These are phyloP conservation scores for Lenwebbia sp. DNA, from an alignment of 345 rosid species.

Conservation along the genomic window DNA sequence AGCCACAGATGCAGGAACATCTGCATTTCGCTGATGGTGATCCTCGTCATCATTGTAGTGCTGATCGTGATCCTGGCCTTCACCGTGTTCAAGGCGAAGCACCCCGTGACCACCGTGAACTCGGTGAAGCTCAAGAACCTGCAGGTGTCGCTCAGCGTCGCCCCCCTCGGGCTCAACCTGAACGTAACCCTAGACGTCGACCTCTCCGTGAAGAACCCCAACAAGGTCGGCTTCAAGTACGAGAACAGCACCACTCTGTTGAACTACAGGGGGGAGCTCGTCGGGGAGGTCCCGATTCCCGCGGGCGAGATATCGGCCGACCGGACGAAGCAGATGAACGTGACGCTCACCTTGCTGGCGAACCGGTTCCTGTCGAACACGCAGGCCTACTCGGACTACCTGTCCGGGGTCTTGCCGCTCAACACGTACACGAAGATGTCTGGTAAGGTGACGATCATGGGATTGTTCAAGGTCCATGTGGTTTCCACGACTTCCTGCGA, in stretches of 20 bases:
- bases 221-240: constrained; percentile 57
- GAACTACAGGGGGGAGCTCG: constrained; percentile 41
- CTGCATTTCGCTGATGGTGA: constrained; percentile 18
- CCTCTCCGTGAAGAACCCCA: constrained; percentile 53
- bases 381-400: constrained; percentile 21
- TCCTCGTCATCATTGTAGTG: constrained; percentile 15
- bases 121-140: constrained; percentile 30
- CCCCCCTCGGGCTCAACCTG: constrained; percentile 12
- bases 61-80: constrained; percentile 39
- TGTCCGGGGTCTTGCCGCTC: constrained; percentile 30
- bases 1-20: constrained; percentile 4
- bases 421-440: constrained; percentile 27
- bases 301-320: constrained; percentile 38
- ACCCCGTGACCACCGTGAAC: constrained; percentile 28
- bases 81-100: constrained; percentile 73
- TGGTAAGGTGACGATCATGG: constrained; percentile 48
- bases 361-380: constrained; percentile 42
- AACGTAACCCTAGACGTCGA: constrained; percentile 44
- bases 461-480: constrained; percentile 30
- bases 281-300: constrained; percentile 69
- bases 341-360: constrained; percentile 58
- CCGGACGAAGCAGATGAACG: constrained; percentile 29
- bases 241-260: constrained; percentile 25
- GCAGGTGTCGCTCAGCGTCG: constrained; percentile 9
- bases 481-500: constrained; percentile 46